These are phyloP conservation scores for Lyophyllum atratum DNA, from an alignment of 768 basidiomycete genomes.

Conservation along the genomic window DNA sequence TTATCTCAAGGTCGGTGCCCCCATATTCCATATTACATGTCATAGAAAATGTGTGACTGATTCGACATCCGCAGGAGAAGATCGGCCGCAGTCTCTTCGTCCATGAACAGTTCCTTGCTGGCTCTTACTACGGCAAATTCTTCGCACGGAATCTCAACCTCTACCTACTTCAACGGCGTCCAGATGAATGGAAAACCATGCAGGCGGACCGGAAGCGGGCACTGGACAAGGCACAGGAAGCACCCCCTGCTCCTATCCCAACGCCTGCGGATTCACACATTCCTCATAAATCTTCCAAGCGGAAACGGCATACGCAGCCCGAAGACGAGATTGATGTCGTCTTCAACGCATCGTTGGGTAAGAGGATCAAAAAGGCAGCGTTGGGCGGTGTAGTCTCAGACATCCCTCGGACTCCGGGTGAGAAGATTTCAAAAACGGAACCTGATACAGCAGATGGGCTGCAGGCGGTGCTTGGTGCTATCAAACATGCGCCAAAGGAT, in stretches of 20 bases:
- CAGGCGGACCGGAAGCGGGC: conserved; percentile 51
- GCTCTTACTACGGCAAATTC: conserved; percentile 85
- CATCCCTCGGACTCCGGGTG: conserved; percentile 3
- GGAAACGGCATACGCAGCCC: conserved; percentile 45
- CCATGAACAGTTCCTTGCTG: conserved; percentile 70
- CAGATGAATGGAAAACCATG: conserved; percentile 81
- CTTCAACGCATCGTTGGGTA: conserved; percentile 61
- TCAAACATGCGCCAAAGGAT: conserved; percentile 54
- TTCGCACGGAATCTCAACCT: conserved; percentile 81
- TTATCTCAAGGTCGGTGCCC: conserved; percentile 73
- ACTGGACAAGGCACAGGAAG: conserved; percentile 15
- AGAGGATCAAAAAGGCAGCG: conserved; percentile 58
- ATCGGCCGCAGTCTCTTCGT: conserved; percentile 80
- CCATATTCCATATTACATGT: not conserved
- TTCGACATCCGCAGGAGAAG: conserved; percentile 65
- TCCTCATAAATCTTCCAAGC: conserved; percentile 16
- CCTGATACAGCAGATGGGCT: conserved; percentile 38
- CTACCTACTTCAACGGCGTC: conserved; percentile 72
- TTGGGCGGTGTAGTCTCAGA: conserved; percentile 25
- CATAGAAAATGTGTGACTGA: conserved; percentile 4
- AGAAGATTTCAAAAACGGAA: conserved; percentile 13
- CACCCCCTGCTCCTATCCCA: conserved; percentile 1
- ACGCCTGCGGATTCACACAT: not conserved
- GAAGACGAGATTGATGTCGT: conserved; percentile 78
- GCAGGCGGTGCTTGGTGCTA: conserved; percentile 57